Evolutionary conservation across 208 protist genomes (phyloP).

Genomic region (Angomonas desouzai): DNA sequence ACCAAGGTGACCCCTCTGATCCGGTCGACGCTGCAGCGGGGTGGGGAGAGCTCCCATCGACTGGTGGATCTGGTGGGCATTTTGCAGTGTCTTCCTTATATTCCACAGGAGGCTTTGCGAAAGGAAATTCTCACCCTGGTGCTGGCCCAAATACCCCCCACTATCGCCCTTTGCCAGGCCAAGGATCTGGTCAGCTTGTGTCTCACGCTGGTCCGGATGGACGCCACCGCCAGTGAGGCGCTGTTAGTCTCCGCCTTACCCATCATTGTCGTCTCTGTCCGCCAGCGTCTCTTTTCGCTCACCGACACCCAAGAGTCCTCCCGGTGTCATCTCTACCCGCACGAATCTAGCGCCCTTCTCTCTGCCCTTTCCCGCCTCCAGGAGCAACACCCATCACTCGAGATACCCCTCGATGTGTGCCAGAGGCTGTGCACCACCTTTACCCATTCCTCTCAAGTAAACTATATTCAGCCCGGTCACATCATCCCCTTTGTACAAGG

Average conservation of each 20-base stretch:
- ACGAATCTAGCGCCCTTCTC: slow-evolving; percentile 38
- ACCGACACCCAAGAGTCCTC: slow-evolving; percentile 21
- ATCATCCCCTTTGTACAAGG: slow-evolving; percentile 60
- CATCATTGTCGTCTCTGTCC: slow-evolving; percentile 28
- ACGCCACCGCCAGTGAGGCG: not conserved
- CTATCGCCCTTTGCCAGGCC: slow-evolving; percentile 3
- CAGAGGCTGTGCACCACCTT: slow-evolving; percentile 70
- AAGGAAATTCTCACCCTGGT: not conserved
- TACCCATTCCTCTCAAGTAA: slow-evolving; percentile 29
- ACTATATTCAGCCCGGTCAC: slow-evolving; percentile 42
- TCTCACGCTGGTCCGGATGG: not conserved
- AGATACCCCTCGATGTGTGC: slow-evolving; percentile 43
- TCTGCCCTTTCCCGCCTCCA: slow-evolving; percentile 26
- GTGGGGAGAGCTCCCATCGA: slow-evolving; percentile 1
- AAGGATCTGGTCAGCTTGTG: slow-evolving; percentile 11
- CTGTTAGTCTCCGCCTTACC: slow-evolving; percentile 7
- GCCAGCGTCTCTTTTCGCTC: slow-evolving; percentile 35
- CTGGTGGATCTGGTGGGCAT: slow-evolving; percentile 8
- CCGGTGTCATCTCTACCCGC: slow-evolving; percentile 18
- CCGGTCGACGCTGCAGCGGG: not conserved
- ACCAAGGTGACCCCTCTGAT: not conserved
- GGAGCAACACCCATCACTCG: slow-evolving; percentile 23
- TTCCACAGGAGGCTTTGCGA: not conserved
- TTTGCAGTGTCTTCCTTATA: slow-evolving; percentile 6
- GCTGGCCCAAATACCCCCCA: slow-evolving; percentile 3